These are phyloP conservation scores for Trifolium subterraneum DNA, from an alignment of 306 rosid species.

Conservation along the genomic window DNA sequence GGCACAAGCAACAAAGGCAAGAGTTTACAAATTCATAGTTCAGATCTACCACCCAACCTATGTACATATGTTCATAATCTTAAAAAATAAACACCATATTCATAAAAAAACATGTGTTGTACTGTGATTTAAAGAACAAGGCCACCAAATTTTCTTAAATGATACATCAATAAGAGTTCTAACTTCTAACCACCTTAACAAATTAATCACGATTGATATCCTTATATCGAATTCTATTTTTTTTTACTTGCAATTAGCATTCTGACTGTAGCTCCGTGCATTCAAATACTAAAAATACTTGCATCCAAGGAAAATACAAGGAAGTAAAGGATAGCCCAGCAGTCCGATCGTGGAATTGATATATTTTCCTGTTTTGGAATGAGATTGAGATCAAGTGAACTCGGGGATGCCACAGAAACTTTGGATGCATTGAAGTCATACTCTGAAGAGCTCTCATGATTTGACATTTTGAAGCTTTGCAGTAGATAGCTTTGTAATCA, in stretches of 20 bases:
- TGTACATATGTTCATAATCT: too few relatives aligned
- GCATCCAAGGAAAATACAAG: conserved; percentile 23
- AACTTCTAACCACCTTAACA: background rate
- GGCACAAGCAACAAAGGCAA: background rate
- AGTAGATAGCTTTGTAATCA: conserved; percentile 57
- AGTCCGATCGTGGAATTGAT: background rate
- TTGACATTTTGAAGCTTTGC: conserved; percentile 57
- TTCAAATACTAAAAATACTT: background rate
- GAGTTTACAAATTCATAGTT: background rate
- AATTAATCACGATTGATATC: conserved; percentile 13
- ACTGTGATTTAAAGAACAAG: background rate
- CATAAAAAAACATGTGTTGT: background rate
- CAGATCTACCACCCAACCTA: background rate
- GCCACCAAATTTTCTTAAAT: conserved; percentile 9
- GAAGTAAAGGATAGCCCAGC: conserved; percentile 14
- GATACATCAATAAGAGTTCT: conserved; percentile 1
- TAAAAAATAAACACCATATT: too few relatives aligned
- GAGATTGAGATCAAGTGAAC: conserved; percentile 2
- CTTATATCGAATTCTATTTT: conserved; percentile 14
- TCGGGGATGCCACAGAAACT: background rate
- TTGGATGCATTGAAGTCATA: conserved; percentile 12
- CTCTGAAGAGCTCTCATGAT: conserved; percentile 43
- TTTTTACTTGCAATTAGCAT: conserved; percentile 23
- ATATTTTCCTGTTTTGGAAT: background rate
- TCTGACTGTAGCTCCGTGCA: background rate